These are phyloP conservation scores for Hemisphaericaspora xylanilytica DNA, from an alignment of 1,139 yeast genomes.

Conservation along the genomic window DNA sequence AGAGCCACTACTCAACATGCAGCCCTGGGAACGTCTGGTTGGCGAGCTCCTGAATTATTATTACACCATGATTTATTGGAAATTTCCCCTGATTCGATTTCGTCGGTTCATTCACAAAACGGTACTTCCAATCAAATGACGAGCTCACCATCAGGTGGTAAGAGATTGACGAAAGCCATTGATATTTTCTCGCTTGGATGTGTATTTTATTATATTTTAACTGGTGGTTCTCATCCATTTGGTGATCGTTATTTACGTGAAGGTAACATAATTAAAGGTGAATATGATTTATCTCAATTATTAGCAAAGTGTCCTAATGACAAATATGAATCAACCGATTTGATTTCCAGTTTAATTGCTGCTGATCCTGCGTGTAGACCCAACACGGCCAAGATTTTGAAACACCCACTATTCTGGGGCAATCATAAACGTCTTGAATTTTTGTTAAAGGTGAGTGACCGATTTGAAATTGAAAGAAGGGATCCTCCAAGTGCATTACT, in stretches of 20 bases:
- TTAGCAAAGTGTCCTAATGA: constrained; percentile 43
- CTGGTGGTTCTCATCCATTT: constrained; percentile 90
- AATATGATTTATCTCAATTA: constrained; percentile 51
- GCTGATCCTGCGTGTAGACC: constrained; percentile 73
- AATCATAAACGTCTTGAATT: constrained; percentile 76
- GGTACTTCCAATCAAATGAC: constrained; percentile 4
- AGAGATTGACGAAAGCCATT: constrained; percentile 82
- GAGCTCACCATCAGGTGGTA: constrained; percentile 22
- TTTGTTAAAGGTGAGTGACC: constrained; percentile 79
- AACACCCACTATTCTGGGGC: constrained; percentile 89
- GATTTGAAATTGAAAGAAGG: constrained; percentile 83
- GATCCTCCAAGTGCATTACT: constrained; percentile 80
- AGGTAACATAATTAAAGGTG: constrained; percentile 78
- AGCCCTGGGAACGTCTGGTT: constrained; percentile 91
- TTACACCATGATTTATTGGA: constrained; percentile 43
- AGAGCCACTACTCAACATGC: constrained; percentile 90
- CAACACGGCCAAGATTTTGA: constrained; percentile 60
- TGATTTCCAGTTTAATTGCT: constrained; percentile 70
- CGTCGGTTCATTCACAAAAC: constrained; percentile 28
- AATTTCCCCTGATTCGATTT: constrained; percentile 42
- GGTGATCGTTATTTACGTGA: constrained; percentile 88
- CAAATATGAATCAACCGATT: constrained; percentile 64
- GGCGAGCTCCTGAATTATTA: constrained; percentile 95
- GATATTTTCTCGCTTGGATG: constrained; percentile 95
- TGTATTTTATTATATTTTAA: constrained; percentile 80